These are phyloP conservation scores for Eimeria zaria DNA, from an alignment of 169 alveolate genomes.

Conservation along the genomic window DNA sequence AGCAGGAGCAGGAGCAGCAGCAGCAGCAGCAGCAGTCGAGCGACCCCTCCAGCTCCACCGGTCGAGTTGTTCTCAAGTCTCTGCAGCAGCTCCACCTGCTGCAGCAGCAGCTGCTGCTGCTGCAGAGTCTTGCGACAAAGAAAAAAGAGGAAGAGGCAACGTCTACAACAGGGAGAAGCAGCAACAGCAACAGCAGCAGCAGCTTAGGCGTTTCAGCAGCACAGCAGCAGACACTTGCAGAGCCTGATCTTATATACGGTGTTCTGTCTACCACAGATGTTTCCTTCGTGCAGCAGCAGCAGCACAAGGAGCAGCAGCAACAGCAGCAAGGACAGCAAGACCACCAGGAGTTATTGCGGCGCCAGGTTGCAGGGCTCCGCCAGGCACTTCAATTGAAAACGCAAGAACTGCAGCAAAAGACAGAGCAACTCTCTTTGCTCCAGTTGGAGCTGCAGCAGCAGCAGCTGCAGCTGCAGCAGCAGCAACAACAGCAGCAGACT, in stretches of 20 bases:
- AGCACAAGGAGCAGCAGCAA: not conserved
- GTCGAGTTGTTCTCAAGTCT: not conserved
- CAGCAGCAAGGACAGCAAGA: not conserved
- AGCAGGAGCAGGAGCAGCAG: conserved; percentile 15
- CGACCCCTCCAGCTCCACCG: not conserved
- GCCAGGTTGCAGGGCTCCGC: not conserved
- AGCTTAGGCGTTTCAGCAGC: not conserved
- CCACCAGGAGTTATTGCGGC: conserved; percentile 23
- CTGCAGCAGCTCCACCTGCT: conserved; percentile 9
- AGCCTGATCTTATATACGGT: not conserved
- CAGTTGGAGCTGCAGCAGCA: conserved; percentile 18
- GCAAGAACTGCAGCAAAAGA: not conserved
- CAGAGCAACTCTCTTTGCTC: not conserved
- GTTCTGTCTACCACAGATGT: not conserved
- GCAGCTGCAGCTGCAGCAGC: conserved; percentile 49
- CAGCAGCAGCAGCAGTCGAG: conserved; percentile 20
- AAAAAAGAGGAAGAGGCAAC: not conserved
- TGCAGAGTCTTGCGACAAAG: not conserved
- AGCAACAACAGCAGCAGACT: not conserved
- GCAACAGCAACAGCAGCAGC: conserved; percentile 11
- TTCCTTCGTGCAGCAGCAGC: not conserved
- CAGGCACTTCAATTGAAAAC: conserved; percentile 4
- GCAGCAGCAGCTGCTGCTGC: conserved; percentile 23
- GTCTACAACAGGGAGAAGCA: not conserved
- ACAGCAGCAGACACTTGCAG: not conserved